Evolutionary conservation across 73 alveolate genomes (phyloP).

Genomic region (Paramecium sonneborni): DNA sequence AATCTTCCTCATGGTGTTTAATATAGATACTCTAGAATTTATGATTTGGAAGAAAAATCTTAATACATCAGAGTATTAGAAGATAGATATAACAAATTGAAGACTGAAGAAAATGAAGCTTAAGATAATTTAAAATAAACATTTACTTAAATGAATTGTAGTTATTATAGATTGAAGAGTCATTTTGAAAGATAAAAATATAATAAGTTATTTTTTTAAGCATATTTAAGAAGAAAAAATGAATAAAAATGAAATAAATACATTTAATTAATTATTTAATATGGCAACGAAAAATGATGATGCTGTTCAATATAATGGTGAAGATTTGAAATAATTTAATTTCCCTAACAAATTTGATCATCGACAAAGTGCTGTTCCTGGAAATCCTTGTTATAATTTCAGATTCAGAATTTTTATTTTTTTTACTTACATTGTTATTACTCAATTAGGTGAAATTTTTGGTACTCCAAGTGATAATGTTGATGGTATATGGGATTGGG

Average conservation of each 20-base stretch:
- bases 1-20: not conserved
- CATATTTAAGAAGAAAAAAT: not conserved
- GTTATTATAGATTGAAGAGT: conserved; percentile 13
- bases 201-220: not conserved
- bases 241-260: not conserved
- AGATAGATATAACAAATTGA: not conserved
- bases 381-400: conserved; percentile 42
- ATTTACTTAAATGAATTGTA: not conserved
- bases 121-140: not conserved
- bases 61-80: not conserved
- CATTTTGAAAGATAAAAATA: not conserved
- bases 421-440: conserved; percentile 27
- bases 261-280: not conserved
- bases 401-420: conserved; percentile 40
- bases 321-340: not conserved
- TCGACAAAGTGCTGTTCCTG: conserved; percentile 41
- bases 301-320: conserved; percentile 8
- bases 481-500: conserved; percentile 1
- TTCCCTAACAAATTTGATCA: conserved; percentile 46
- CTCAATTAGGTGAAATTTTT: conserved; percentile 11
- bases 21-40: not conserved
- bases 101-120: conserved; percentile 14
- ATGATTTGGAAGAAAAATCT: conserved; percentile 13
- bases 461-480: conserved; percentile 30
- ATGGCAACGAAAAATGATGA: conserved; percentile 29